phyloP scores from a whole-genome alignment of 2,329 filamentous ascomycete species.

The Fusarium musae region DNA sequence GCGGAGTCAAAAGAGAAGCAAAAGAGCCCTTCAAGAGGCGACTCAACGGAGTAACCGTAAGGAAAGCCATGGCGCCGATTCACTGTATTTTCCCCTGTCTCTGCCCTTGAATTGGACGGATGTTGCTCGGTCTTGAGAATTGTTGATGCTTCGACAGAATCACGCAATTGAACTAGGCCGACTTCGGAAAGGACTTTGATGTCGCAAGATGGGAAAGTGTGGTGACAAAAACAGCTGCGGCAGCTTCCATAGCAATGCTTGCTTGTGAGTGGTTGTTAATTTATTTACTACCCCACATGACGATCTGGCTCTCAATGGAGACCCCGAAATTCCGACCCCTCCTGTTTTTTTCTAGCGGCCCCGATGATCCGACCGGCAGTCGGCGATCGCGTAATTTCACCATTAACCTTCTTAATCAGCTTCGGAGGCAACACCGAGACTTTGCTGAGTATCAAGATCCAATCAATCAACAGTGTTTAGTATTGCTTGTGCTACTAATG shows the following conservation, averaged over 20 bases:
- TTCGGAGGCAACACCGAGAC: conserved; percentile 4
- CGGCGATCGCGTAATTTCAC: conserved; percentile 32
- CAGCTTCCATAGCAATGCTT: fast-evolving
- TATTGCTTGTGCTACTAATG: neutral
- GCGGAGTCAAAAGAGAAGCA: conserved; percentile 22
- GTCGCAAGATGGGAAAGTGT: conserved; percentile 33
- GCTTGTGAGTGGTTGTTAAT: neutral
- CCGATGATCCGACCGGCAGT: conserved; percentile 44
- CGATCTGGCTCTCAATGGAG: conserved; percentile 31
- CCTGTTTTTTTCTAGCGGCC: conserved; percentile 22
- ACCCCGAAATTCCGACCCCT: conserved; percentile 43
- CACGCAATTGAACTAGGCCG: conserved; percentile 53
- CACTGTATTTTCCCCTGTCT: conserved; percentile 18
- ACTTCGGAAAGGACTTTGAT: conserved; percentile 46
- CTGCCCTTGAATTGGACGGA: conserved; percentile 32
- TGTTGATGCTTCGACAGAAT: conserved; percentile 53
- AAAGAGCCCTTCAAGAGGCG: conserved; percentile 35
- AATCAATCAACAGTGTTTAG: conserved; percentile 1
- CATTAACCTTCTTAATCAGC: neutral
- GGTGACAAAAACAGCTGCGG: conserved; percentile 18
- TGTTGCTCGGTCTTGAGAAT: conserved; percentile 45
- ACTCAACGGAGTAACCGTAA: conserved; percentile 39
- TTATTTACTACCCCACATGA: conserved; percentile 28
- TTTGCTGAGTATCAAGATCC: neutral
- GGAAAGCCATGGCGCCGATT: conserved; percentile 32